Conservation (phyloP, 371 early-diverging fungal species). For the Batrachochytrium dendrobatidis region DNA sequence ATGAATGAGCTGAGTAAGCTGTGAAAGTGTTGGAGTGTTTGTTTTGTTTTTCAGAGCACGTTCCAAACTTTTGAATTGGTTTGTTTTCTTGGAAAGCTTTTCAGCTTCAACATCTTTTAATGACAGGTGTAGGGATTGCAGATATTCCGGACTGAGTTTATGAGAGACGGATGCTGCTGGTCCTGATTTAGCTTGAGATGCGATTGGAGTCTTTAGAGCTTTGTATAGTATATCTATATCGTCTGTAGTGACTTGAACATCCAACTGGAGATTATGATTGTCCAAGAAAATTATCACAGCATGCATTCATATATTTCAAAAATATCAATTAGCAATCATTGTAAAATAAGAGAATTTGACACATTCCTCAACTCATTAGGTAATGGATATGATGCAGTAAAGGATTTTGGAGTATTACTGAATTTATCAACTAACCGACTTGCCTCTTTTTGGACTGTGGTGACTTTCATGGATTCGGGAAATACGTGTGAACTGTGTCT, state of each 20-base stretch:
- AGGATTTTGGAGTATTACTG: no score
- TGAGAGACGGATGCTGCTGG: slow-evolving; percentile 17
- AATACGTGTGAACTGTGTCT: no score
- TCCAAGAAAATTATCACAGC: no score
- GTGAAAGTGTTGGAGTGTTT: slow-evolving; percentile 5
- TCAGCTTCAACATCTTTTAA: slow-evolving; percentile 27
- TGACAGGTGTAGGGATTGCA: slow-evolving; percentile 36
- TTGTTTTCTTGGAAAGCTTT: background rate
- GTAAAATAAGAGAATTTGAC: no score
- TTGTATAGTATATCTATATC: slow-evolving; percentile 17
- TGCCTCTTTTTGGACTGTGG: no score
- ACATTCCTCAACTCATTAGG: no score
- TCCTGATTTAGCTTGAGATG: background rate
- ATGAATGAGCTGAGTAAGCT: slow-evolving; percentile 59
- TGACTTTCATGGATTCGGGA: no score
- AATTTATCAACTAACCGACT: no score
- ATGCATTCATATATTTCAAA: no score
- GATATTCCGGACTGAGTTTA: slow-evolving; percentile 42
- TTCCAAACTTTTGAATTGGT: background rate
- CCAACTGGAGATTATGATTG: slow-evolving; percentile 10
- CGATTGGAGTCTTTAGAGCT: slow-evolving; percentile 10
- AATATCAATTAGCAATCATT: no score
- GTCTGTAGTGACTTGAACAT: slow-evolving; percentile 7
- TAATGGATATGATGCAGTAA: no score
- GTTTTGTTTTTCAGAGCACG: background rate